These are phyloP conservation scores for Hamamelis virginiana DNA, from an alignment of 164 flowering plant species.

Conservation along the genomic window DNA sequence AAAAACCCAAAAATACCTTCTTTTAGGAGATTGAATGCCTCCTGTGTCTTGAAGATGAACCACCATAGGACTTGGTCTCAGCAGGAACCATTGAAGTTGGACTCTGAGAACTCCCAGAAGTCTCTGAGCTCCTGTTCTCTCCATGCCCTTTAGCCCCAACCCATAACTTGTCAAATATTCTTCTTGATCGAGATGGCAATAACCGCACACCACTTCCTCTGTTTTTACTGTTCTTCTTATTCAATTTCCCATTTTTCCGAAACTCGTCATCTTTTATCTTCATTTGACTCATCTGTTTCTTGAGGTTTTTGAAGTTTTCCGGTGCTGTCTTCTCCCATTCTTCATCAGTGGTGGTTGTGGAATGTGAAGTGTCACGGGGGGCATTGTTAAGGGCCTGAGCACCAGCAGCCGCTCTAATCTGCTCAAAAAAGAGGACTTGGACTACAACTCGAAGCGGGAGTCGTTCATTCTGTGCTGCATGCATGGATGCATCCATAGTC, in stretches of 20 bases:
- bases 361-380: constrained; percentile 29
- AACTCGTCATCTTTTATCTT: constrained; percentile 38
- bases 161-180: constrained; percentile 81
- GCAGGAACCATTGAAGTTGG: constrained; percentile 64
- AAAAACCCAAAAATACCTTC: neutral
- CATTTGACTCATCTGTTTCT: constrained; percentile 41
- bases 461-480: constrained; percentile 88
- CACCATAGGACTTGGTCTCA: constrained; percentile 53
- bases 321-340: constrained; percentile 41
- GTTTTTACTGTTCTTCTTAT: constrained; percentile 43
- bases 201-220: constrained; percentile 46
- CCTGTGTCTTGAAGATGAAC: constrained; percentile 58
- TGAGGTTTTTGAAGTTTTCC: constrained; percentile 32
- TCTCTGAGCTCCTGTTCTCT: constrained; percentile 67
- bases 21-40: constrained; percentile 70
- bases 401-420: constrained; percentile 51
- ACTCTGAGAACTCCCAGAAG: constrained; percentile 73
- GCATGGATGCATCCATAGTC: constrained; percentile 64
- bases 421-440: constrained; percentile 83
- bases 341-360: constrained; percentile 41
- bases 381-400: constrained; percentile 24
- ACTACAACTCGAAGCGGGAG: constrained; percentile 87
- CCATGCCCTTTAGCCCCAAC: constrained; percentile 44
- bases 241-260: constrained; percentile 35
- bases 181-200: constrained; percentile 74